Conservation (phyloP, 164 flowering plant genomes). For the Warburgia ugandensis region DNA sequence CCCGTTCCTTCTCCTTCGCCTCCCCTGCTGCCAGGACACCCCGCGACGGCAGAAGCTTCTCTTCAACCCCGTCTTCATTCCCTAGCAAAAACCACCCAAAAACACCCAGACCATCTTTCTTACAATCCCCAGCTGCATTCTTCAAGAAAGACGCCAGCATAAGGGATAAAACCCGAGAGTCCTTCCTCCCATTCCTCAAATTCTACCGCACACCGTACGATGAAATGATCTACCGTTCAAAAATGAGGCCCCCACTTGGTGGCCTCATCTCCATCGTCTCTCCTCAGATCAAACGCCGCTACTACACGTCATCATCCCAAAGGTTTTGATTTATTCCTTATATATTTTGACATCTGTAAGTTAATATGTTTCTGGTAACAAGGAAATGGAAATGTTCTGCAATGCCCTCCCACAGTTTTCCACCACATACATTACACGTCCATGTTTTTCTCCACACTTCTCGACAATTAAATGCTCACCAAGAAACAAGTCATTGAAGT, state of each 20-base stretch:
- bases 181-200: constrained; percentile 56
- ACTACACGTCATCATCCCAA: constrained; percentile 72
- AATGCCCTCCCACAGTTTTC: not conserved
- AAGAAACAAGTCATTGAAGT: no score
- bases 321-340: constrained; percentile 48
- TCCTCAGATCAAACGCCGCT: constrained; percentile 60
- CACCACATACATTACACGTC: no score
- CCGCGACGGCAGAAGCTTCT: constrained; percentile 28
- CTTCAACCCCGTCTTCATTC: constrained; percentile 70
- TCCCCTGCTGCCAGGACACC: constrained; percentile 70
- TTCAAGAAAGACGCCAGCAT: constrained; percentile 51
- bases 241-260: constrained; percentile 97
- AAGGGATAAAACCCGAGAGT: constrained; percentile 51
- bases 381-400: not conserved
- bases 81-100: constrained; percentile 26
- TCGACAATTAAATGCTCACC: no score
- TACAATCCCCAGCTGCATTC: constrained; percentile 79
- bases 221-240: constrained; percentile 86
- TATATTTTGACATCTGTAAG: no score
- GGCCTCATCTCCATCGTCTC: constrained; percentile 91
- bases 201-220: constrained; percentile 86
- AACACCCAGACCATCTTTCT: constrained; percentile 80
- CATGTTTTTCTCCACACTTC: no score
- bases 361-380: no score
- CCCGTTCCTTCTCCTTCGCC: constrained; percentile 85